Percentiles rank a stretch among this genome's conserved stretches.
phyloP scores from a whole-genome alignment of 78 protist genomes.

The Chrysochromulina tobinii region DNA sequence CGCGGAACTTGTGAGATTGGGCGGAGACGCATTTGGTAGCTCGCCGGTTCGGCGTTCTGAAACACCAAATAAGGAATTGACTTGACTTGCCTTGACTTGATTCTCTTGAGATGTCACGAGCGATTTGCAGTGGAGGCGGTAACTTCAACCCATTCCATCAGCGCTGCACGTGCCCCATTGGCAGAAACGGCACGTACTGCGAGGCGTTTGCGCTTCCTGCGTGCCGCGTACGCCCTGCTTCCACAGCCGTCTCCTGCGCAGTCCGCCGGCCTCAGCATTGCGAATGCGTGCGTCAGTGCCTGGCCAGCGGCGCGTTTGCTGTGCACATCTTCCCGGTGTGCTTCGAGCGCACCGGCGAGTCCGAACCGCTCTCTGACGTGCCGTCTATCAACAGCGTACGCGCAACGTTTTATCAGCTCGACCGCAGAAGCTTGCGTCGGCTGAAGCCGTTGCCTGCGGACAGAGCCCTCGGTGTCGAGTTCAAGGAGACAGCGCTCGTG shows the following conservation, averaged over 20 bases:
- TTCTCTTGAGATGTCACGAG: too few species aligned
- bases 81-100: too few species aligned
- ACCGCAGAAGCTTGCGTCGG: neutral
- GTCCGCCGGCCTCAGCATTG: neutral
- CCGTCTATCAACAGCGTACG: too few species aligned
- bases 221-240: neutral
- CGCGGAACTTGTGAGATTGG: too few species aligned
- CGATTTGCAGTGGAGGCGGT: neutral
- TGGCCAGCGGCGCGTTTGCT: neutral
- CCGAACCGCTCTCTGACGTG: neutral
- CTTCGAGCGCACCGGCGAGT: neutral
- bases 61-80: too few species aligned
- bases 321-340: neutral
- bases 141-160: neutral
- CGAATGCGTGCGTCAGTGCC: neutral
- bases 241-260: neutral
- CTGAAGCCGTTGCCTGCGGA: neutral
- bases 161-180: neutral
- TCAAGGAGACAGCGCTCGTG: neutral
- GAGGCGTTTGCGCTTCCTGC: neutral
- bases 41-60: too few species aligned
- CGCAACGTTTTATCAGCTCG: neutral
- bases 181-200: neutral
- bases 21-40: too few species aligned
- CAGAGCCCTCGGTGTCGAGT: neutral